phyloP scores from a whole-genome alignment of 495 filamentous ascomycete genomes.

The Penicillium goetzii region DNA sequence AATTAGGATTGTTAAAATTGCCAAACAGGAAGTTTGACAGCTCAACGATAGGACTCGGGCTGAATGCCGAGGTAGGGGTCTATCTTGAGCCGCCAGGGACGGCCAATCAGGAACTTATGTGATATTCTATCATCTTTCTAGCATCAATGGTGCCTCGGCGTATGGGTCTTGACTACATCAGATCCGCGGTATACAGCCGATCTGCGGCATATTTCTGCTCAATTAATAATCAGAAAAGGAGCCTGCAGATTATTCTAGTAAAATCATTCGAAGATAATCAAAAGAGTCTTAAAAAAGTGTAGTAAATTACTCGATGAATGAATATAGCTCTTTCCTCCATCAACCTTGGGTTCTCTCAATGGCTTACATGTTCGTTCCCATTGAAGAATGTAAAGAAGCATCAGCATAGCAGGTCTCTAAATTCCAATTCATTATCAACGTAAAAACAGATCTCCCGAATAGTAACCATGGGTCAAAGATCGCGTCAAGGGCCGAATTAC shows the following conservation, averaged over 20 bases:
- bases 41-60: not conserved
- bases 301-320: not conserved
- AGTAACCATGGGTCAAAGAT: not conserved
- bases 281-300: not conserved
- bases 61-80: not conserved
- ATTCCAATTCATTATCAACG: not conserved
- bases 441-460: not conserved
- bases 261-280: not conserved
- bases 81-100: constrained; percentile 2
- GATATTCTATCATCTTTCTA: not conserved
- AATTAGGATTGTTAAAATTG: not conserved
- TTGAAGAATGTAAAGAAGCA: not conserved
- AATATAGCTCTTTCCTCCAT: not conserved
- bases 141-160: not conserved
- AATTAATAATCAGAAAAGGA: not conserved
- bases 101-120: not conserved
- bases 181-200: not conserved
- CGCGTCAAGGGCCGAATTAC: constrained; percentile 3
- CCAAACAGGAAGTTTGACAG: constrained; percentile 1
- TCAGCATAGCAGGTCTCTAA: not conserved
- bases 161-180: not conserved
- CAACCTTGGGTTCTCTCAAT: not conserved
- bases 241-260: not conserved
- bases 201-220: not conserved
- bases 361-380: not conserved